phyloP scores from a whole-genome alignment of 768 basidiomycete species.

The Cytidiella melzeri region DNA sequence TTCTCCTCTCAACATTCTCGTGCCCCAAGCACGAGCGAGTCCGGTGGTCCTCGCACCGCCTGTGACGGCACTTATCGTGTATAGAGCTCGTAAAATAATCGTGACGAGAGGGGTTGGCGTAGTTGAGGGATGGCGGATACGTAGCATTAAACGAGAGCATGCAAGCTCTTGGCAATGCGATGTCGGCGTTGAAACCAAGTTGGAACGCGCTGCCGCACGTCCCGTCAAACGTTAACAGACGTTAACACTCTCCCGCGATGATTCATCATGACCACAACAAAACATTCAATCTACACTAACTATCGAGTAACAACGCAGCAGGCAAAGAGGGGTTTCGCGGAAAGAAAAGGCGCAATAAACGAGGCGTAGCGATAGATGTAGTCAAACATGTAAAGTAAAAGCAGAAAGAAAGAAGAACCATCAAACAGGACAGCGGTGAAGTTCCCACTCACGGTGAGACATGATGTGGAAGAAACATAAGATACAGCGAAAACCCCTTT shows the following conservation, averaged over 20 bases:
- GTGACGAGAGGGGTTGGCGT: conserved; percentile 6
- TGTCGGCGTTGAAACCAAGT: too few relatives aligned
- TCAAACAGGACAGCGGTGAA: conserved; percentile 5
- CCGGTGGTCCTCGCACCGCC: conserved; percentile 9
- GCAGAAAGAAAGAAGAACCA: conserved; percentile 1
- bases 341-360: conserved; percentile 7
- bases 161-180: conserved; percentile 5
- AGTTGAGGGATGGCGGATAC: conserved; percentile 5
- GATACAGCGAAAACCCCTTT: conserved; percentile 6
- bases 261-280: too few relatives aligned
- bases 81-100: conserved; percentile 14
- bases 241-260: too few relatives aligned
- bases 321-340: background rate
- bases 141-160: conserved; percentile 11
- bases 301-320: conserved; percentile 10
- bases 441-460: conserved; percentile 3
- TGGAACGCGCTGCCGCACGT: too few relatives aligned
- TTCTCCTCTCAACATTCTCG: conserved; percentile 16
- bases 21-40: conserved; percentile 14
- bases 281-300: conserved; percentile 6
- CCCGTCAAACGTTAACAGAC: too few relatives aligned
- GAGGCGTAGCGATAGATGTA: conserved; percentile 14
- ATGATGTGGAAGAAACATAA: conserved; percentile 6
- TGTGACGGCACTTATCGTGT: conserved; percentile 10
- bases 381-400: conserved; percentile 12